These are phyloP conservation scores for Ehretia macrophylla DNA, from an alignment of 257 asterid genomes.

Conservation along the genomic window DNA sequence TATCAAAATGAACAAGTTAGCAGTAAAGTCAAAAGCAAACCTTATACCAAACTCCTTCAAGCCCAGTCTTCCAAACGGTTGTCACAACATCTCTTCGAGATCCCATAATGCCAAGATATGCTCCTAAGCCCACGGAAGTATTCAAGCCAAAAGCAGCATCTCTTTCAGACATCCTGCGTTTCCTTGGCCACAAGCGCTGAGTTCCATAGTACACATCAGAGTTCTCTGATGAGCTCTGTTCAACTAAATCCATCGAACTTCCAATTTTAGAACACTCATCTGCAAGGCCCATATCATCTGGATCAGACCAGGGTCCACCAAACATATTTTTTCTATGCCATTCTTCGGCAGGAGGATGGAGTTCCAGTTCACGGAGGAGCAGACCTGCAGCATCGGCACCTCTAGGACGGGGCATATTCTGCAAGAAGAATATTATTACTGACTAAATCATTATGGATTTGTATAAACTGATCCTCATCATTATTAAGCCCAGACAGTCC, in stretches of 20 bases:
- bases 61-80: conserved; percentile 96
- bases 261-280: conserved; percentile 47
- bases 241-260: conserved; percentile 51
- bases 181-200: conserved; percentile 95
- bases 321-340: conserved; percentile 98
- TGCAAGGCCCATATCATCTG: conserved; percentile 46
- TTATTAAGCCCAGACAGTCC: too few relatives aligned
- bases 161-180: conserved; percentile 95
- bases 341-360: conserved; percentile 99
- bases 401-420: conserved; percentile 99
- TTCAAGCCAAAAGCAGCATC: conserved; percentile 98
- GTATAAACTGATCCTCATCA: not conserved
- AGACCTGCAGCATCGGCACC: conserved; percentile 99
- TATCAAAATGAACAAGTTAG: conserved; percentile 2
- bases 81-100: conserved; percentile 98
- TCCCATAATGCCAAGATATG: conserved; percentile 98
- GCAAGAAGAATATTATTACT: conserved; percentile 7
- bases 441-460: not conserved
- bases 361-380: conserved; percentile 94
- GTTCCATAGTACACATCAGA: conserved; percentile 53
- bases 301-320: conserved; percentile 98
- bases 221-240: conserved; percentile 45
- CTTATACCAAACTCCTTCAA: conserved; percentile 99
- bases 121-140: conserved; percentile 94
- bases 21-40: conserved; percentile 23